Conservation (phyloP, 2,329 filamentous ascomycete species). For the Mycosphaerella sp. region DNA sequence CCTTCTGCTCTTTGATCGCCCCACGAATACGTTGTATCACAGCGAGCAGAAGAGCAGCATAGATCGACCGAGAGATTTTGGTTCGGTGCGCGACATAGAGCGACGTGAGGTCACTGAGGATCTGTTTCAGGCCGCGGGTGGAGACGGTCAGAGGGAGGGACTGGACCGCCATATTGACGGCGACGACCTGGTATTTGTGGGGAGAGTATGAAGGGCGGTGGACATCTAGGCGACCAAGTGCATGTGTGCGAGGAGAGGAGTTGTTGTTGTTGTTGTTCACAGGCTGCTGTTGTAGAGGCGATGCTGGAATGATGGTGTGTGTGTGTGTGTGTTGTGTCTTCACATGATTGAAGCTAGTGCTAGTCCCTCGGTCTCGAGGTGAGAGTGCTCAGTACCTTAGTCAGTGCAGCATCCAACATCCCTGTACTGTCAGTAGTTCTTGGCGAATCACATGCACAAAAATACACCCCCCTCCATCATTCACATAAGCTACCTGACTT, state of each 20-base stretch:
- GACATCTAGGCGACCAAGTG: background rate
- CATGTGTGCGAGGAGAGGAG: background rate
- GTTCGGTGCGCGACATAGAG: conserved; percentile 75
- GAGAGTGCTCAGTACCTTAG: too few relatives aligned
- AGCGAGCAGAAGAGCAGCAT: conserved; percentile 72
- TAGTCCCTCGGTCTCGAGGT: background rate
- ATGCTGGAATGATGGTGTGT: background rate
- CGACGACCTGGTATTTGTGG: background rate
- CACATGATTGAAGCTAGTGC: background rate
- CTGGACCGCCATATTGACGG: conserved; percentile 20
- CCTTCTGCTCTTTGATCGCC: conserved; percentile 89
- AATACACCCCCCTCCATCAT: background rate
- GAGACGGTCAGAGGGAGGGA: conserved; percentile 22
- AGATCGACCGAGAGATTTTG: conserved; percentile 74
- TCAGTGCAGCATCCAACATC: background rate
- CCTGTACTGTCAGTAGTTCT: background rate
- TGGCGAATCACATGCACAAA: background rate
- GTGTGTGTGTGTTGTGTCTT: background rate
- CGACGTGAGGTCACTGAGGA: conserved; percentile 50
- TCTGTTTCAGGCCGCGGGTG: conserved; percentile 30
- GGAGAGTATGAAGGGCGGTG: background rate
- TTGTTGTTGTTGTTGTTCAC: background rate
- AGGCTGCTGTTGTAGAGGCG: background rate
- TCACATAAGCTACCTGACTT: background rate
- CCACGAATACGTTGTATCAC: conserved; percentile 81